phyloP scores from a whole-genome alignment of 2,329 filamentous ascomycete genomes.

The Ramichloridium luteum region DNA sequence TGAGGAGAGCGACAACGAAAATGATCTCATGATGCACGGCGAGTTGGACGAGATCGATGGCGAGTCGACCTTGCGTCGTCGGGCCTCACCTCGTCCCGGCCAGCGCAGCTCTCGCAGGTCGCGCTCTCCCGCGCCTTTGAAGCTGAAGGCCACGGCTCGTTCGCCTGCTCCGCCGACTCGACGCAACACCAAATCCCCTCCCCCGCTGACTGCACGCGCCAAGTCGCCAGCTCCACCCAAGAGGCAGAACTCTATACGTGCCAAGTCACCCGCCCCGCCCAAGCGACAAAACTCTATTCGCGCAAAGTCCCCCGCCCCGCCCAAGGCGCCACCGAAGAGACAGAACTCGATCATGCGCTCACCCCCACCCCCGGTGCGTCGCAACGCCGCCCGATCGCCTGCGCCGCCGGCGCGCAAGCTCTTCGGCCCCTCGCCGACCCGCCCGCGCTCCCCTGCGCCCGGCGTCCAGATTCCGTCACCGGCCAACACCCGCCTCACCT shows the following conservation, averaged over 20 bases:
- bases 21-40: conserved; percentile 61
- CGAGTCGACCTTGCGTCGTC: conserved; percentile 25
- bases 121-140: conserved; percentile 29
- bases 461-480: conserved; percentile 40
- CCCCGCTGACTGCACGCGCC: conserved; percentile 17
- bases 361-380: conserved; percentile 16
- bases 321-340: too few species aligned
- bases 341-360: conserved; percentile 36
- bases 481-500: conserved; percentile 44
- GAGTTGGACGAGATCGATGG: conserved; percentile 23
- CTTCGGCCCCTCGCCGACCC: conserved; percentile 60
- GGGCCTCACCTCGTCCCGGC: conserved; percentile 24
- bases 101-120: conserved; percentile 22
- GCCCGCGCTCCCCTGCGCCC: conserved; percentile 35
- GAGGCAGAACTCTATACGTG: conserved; percentile 29
- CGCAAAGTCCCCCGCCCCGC: too few species aligned
- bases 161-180: background rate
- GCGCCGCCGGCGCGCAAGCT: conserved; percentile 34
- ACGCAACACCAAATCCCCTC: conserved; percentile 6
- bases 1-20: conserved; percentile 48
- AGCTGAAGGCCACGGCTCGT: conserved; percentile 24
- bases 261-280: conserved; percentile 30
- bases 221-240: conserved; percentile 35
- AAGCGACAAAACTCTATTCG: conserved; percentile 39
- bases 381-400: conserved; percentile 10